Conservation (phyloP, 495 filamentous ascomycete genomes). For the Talaromyces liani region DNA sequence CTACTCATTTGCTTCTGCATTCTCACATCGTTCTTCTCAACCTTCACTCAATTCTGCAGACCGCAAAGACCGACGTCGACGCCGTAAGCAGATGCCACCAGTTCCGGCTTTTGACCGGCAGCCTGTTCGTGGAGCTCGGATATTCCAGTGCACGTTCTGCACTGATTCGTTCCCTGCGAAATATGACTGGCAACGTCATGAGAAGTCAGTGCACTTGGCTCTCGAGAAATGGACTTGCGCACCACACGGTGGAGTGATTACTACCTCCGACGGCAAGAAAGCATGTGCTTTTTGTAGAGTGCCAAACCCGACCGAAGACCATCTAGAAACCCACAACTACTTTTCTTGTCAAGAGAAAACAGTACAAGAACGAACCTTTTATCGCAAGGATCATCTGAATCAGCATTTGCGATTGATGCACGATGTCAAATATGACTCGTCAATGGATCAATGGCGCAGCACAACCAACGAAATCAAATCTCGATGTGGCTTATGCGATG, state of each 20-base stretch:
- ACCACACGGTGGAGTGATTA: slow-evolving; percentile 42
- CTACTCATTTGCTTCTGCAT: slow-evolving; percentile 65
- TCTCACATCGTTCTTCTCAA: slow-evolving; percentile 57
- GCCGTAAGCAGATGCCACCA: slow-evolving; percentile 47
- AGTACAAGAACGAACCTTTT: slow-evolving; percentile 68
- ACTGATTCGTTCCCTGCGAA: slow-evolving; percentile 82
- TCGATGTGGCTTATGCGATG: slow-evolving; percentile 66
- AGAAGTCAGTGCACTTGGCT: slow-evolving; percentile 77
- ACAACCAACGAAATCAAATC: slow-evolving; percentile 63
- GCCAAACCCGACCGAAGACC: slow-evolving; percentile 57
- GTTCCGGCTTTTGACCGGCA: slow-evolving; percentile 36
- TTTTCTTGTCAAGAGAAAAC: slow-evolving; percentile 67
- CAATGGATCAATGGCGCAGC: slow-evolving; percentile 76
- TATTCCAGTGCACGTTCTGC: slow-evolving; percentile 90
- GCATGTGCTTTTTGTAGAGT: slow-evolving; percentile 69
- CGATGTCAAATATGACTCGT: slow-evolving; percentile 55
- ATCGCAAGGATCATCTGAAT: slow-evolving; percentile 80
- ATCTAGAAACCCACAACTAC: slow-evolving; percentile 71
- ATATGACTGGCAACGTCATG: slow-evolving; percentile 87
- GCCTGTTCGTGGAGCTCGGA: slow-evolving; percentile 32
- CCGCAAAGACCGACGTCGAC: slow-evolving; percentile 63
- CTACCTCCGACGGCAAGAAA: slow-evolving; percentile 26
- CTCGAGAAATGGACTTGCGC: slow-evolving; percentile 86
- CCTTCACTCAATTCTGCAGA: slow-evolving; percentile 62
- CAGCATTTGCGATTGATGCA: slow-evolving; percentile 82